Evolutionary conservation across 1,284 basidiomycete species (phyloP).

Genomic region (Cryptococcus floricola): DNA sequence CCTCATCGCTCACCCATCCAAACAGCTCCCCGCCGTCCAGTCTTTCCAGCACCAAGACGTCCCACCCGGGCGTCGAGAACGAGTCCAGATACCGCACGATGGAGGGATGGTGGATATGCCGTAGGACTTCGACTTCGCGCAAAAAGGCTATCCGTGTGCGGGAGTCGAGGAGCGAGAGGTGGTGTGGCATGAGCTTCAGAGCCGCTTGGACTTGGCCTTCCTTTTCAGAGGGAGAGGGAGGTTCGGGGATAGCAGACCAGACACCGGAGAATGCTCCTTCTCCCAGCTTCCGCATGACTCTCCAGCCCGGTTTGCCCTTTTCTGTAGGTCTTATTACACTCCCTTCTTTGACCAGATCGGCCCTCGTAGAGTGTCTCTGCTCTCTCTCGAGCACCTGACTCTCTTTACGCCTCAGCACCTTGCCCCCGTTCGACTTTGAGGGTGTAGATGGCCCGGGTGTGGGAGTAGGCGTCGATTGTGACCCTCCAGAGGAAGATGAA

Average conservation of each 20-base stretch:
- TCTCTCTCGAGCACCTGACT: conserved; percentile 20
- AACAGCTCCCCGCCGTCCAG: conserved; percentile 80
- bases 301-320: conserved; percentile 27
- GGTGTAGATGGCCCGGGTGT: conserved; percentile 3
- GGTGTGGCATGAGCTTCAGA: conserved; percentile 74
- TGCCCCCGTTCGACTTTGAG: conserved; percentile 2
- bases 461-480: neutral
- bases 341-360: conserved; percentile 18
- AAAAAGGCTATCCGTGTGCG: conserved; percentile 78
- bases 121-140: conserved; percentile 79
- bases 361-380: conserved; percentile 17
- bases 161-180: conserved; percentile 58
- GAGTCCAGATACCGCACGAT: conserved; percentile 71
- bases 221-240: neutral
- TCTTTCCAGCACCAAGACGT: conserved; percentile 76
- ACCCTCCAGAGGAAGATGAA: conserved; percentile 3
- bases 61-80: conserved; percentile 69
- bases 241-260: conserved; percentile 60
- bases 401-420: conserved; percentile 13
- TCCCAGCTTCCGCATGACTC: conserved; percentile 60
- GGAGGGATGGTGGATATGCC: conserved; percentile 78
- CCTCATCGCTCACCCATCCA: conserved; percentile 66
- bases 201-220: conserved; percentile 48
- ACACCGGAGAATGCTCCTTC: conserved; percentile 72
- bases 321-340: conserved; percentile 21